phyloP scores from a whole-genome alignment of 768 basidiomycete species.

The Naematelia aurantialba region DNA sequence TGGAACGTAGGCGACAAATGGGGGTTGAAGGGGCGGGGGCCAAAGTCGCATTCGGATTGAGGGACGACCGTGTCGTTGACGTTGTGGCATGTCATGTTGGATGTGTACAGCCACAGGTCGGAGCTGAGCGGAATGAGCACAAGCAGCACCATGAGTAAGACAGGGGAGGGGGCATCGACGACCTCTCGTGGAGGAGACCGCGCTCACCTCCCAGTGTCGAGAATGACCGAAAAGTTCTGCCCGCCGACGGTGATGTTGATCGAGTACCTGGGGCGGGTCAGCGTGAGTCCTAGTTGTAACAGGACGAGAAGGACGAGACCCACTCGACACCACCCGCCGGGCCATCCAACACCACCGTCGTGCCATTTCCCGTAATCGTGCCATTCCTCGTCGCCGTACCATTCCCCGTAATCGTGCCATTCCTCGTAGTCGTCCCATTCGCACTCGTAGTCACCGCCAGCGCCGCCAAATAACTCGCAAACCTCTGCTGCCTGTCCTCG shows the following conservation, averaged over 20 bases:
- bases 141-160: too few species aligned
- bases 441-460: too few species aligned
- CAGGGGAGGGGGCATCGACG: too few species aligned
- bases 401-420: too few species aligned
- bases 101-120: not conserved
- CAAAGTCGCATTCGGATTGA: not conserved
- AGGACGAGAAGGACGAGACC: not conserved
- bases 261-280: not conserved
- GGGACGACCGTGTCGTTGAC: not conserved
- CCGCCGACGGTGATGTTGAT: slow-evolving; percentile 4
- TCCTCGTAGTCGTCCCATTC: too few species aligned
- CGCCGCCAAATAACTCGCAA: not conserved
- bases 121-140: too few species aligned
- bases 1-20: not conserved
- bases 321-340: not conserved
- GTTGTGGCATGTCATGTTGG: not conserved
- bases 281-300: too few species aligned
- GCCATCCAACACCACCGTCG: not conserved
- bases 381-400: too few species aligned
- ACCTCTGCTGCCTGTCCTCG: not conserved
- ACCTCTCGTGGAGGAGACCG: too few species aligned
- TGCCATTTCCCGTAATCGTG: too few species aligned
- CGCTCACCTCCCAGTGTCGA: slow-evolving; percentile 1
- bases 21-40: not conserved
- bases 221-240: not conserved